Evolutionary conservation across 805 yeast genomes (phyloP), one percentile per base, ranked within the genome.

Genomic region (Wickerhamomyces mucosus): DNA sequence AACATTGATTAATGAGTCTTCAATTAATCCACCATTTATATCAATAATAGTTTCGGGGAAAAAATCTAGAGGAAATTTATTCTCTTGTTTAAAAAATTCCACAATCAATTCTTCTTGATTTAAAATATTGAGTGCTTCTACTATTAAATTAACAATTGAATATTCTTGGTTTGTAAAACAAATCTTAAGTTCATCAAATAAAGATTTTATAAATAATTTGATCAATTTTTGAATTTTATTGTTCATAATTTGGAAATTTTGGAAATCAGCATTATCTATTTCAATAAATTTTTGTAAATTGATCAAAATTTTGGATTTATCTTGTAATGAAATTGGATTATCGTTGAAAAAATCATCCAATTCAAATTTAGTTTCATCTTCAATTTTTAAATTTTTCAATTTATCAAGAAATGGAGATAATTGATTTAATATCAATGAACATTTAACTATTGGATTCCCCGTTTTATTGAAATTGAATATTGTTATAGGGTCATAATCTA

Each of bases 51-150:
- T 43, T 3, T 28, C 26, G 1, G 58, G 59, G 33, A 53, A 46
- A 31, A 49, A 48, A 22, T 55, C 61, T 4, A 33, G 25, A 16
- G 56, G 49, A 27, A 55, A 51, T 21, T 45, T 57, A 37, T 55
- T 55, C 29, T 56, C 56, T 14, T 63, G 59, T 29, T 52, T 53
- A 39, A 63, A 63, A 33, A 59, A 62, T 31, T 63, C 67, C 12
- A 61, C 53, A 2, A 60, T 51, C 15, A 52, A 40, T 21, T 55
- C 55, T 34, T 57, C 58, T 37, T 65, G 62, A 33, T 57, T 56
- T 23, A 58, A 28, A 21, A 45, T 29, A 14, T 46, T 47, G 24
- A 50, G 32, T 1, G 48, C 41, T 28, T 45, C 50, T 15, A 50
- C 55, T 5, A 48, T 26, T 12, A 43, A 18, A 15, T 31, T 22